phyloP scores from a whole-genome alignment of 2,329 filamentous ascomycete species.

The Xylogone sp. region DNA sequence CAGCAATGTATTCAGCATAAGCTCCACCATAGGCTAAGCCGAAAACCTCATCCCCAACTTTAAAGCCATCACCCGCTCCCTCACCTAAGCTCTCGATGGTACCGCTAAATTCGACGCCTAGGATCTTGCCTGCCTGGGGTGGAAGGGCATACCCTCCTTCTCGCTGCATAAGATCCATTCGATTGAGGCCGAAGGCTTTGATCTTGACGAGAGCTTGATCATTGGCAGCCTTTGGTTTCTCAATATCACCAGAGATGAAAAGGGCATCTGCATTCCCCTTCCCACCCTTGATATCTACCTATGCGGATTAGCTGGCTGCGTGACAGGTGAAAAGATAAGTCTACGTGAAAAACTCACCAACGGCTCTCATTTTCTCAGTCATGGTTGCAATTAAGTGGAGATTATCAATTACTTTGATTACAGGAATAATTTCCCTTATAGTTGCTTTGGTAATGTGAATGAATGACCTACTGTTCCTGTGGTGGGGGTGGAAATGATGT shows the following conservation, averaged over 20 bases:
- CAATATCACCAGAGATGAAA: constrained; percentile 53
- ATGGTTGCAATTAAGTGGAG: constrained; percentile 7
- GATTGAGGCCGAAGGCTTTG: constrained; percentile 80
- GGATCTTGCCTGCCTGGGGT: constrained; percentile 62
- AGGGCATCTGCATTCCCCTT: constrained; percentile 52
- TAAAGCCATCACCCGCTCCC: constrained; percentile 53
- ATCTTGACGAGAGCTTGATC: constrained; percentile 79
- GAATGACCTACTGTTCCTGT: not conserved
- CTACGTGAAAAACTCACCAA: constrained; percentile 16
- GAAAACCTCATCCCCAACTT: constrained; percentile 77
- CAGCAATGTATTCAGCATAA: constrained; percentile 81
- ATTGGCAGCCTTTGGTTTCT: constrained; percentile 45
- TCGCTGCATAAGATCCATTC: constrained; percentile 78
- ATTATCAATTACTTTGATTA: not conserved
- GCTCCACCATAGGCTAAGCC: constrained; percentile 87
- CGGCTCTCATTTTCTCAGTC: constrained; percentile 24
- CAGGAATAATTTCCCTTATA: too few species aligned
- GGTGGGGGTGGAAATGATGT: not conserved
- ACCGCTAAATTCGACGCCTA: constrained; percentile 78
- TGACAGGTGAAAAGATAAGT: not conserved
- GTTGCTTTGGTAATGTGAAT: not conserved
- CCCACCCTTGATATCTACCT: constrained; percentile 47
- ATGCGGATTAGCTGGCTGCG: not conserved
- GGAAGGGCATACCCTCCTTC: constrained; percentile 70
- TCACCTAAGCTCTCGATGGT: constrained; percentile 53